A percentile compares a stretch with the other conserved stretches of the same genome.
phyloP scores from a whole-genome alignment of 345 rosid genomes.

The Aquilaria malaccensis region DNA sequence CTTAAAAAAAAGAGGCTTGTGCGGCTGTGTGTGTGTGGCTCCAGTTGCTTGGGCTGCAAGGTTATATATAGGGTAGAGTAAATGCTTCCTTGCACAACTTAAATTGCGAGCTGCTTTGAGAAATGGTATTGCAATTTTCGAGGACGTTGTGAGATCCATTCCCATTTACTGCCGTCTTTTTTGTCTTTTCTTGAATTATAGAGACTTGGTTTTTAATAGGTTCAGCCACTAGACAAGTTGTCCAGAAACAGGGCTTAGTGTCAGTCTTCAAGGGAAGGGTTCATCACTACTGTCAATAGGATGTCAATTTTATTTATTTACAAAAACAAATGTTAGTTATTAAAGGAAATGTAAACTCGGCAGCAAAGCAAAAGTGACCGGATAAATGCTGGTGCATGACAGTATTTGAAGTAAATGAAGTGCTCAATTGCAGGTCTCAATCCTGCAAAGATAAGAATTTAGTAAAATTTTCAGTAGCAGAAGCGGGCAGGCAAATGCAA shows the following conservation, averaged over 20 bases:
- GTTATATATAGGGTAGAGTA: slow-evolving; percentile 4
- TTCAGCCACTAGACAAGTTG: no score
- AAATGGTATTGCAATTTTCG: slow-evolving; percentile 21
- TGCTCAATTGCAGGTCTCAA: not conserved
- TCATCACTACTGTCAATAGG: no score
- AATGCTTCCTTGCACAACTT: not conserved
- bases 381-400: no score
- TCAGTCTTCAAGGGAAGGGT: no score
- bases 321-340: no score
- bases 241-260: no score
- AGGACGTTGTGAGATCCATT: slow-evolving; percentile 8
- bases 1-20: not conserved
- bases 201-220: no score
- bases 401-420: no score
- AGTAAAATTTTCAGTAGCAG: slow-evolving; percentile 40
- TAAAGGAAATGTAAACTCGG: no score
- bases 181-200: no score
- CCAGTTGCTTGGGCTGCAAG: not conserved
- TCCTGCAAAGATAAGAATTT: slow-evolving; percentile 33
- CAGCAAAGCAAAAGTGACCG: no score
- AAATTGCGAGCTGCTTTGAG: slow-evolving; percentile 14
- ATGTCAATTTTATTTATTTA: no score
- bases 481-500: slow-evolving; percentile 83
- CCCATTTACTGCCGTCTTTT: slow-evolving; percentile 9
- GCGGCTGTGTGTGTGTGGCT: not conserved